Evolutionary conservation across 2,329 filamentous ascomycete genomes (phyloP).

Genomic region (Akanthomyces lecanii): DNA sequence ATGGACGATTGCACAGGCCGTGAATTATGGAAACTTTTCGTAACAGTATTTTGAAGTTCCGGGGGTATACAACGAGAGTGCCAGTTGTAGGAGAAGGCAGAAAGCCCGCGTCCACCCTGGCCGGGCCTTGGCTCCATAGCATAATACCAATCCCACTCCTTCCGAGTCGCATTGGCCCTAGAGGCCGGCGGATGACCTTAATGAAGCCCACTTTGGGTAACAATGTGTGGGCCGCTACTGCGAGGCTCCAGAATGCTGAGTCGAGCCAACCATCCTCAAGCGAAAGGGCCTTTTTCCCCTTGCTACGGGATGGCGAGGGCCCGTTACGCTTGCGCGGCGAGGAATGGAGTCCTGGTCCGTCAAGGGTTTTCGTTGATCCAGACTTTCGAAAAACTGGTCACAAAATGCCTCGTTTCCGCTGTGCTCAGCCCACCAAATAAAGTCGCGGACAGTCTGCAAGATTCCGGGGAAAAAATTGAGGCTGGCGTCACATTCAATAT

Average conservation of each 20-base stretch:
- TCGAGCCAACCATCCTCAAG: background rate
- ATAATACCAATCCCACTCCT: background rate
- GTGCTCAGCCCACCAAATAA: constrained; percentile 7
- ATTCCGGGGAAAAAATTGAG: constrained; percentile 5
- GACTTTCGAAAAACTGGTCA: background rate
- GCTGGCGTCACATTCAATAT: background rate
- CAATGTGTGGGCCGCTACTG: constrained; percentile 3
- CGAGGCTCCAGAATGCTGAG: background rate
- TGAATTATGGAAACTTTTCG: constrained; percentile 14
- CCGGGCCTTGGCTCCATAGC: background rate
- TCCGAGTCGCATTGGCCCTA: background rate
- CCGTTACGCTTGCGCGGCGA: constrained; percentile 3
- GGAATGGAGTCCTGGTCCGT: background rate
- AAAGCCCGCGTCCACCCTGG: constrained; percentile 2
- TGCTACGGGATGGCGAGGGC: background rate
- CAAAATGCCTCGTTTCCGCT: constrained; percentile 12
- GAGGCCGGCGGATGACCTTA: background rate
- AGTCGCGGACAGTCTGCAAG: background rate
- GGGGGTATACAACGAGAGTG: too few relatives aligned
- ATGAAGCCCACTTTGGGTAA: constrained; percentile 1
- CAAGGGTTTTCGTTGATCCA: background rate
- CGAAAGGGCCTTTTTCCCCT: background rate
- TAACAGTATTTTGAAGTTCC: background rate
- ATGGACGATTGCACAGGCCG: background rate
- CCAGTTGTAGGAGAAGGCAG: background rate